Percentiles rank a stretch among this genome's conserved stretches.
These are phyloP conservation scores for Casuarina equisetifolia DNA, from an alignment of 306 rosid genomes.

Conservation along the genomic window DNA sequence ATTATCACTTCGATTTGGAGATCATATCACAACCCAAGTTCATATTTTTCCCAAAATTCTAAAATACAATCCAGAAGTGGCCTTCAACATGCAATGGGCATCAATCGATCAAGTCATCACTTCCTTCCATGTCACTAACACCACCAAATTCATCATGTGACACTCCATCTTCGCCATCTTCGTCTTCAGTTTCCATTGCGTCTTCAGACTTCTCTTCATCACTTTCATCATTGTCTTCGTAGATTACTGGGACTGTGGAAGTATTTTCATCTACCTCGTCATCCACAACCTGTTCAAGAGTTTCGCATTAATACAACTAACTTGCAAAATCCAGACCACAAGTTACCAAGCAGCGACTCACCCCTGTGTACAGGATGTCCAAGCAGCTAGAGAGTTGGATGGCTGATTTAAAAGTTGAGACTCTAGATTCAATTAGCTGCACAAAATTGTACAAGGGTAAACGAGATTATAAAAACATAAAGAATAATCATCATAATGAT, in stretches of 20 bases:
- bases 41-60: background rate
- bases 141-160: constrained; percentile 40
- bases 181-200: constrained; percentile 65
- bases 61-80: background rate
- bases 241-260: constrained; percentile 47
- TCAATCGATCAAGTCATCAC: constrained; percentile 44
- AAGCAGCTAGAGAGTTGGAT: constrained; percentile 66
- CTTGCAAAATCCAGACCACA: background rate
- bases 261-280: constrained; percentile 47
- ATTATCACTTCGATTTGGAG: no score
- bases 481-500: background rate
- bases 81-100: background rate
- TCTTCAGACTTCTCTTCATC: constrained; percentile 60
- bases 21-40: no score
- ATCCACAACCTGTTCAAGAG: constrained; percentile 46
- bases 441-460: constrained; percentile 2
- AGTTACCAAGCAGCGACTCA: constrained; percentile 29
- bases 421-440: constrained; percentile 80
- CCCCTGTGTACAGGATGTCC: constrained; percentile 61
- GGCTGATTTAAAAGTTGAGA: constrained; percentile 63
- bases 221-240: constrained; percentile 60
- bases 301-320: constrained; percentile 8
- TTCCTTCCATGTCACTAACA: constrained; percentile 47
- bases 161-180: constrained; percentile 35
- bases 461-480: background rate